These are phyloP conservation scores for Pythium chondricola DNA, from an alignment of 352 stramenopile species.

Conservation along the genomic window DNA sequence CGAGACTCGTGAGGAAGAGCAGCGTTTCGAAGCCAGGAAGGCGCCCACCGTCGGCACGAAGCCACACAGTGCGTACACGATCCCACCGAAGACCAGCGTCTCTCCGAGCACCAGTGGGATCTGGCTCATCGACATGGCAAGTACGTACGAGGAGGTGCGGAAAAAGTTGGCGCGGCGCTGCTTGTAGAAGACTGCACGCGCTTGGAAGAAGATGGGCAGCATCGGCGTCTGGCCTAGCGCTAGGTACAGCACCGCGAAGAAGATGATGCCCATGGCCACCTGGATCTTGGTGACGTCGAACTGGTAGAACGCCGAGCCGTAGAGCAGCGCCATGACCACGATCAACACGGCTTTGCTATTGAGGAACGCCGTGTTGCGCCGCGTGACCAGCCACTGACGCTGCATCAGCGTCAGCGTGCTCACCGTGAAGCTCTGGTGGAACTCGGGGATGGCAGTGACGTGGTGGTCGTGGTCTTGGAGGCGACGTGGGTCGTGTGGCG, in stretches of 20 bases:
- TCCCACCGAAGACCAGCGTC: conserved; percentile 51
- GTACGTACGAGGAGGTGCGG: conserved; percentile 49
- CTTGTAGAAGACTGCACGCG: conserved; percentile 55
- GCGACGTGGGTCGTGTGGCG: conserved; percentile 85
- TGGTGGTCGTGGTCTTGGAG: conserved; percentile 54
- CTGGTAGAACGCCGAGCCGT: conserved; percentile 25
- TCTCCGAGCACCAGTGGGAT: conserved; percentile 36
- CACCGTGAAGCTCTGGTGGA: conserved; percentile 13
- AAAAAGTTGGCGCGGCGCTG: conserved; percentile 68
- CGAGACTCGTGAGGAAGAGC: conserved; percentile 37
- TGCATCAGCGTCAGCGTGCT: conserved; percentile 10
- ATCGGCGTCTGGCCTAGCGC: conserved; percentile 49
- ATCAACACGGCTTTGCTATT: conserved; percentile 23
- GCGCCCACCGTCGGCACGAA: conserved; percentile 26
- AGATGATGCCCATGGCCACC: conserved; percentile 54
- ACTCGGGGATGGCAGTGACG: conserved; percentile 1
- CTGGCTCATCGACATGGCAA: conserved; percentile 26
- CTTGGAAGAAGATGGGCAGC: conserved; percentile 56
- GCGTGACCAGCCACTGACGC: conserved; percentile 49
- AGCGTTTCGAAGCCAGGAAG: conserved; percentile 48
- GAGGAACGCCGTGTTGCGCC: conserved; percentile 28
- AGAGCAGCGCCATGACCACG: conserved; percentile 28
- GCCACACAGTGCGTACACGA: conserved; percentile 72
- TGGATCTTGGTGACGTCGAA: conserved; percentile 21
- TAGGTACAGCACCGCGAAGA: conserved; percentile 61